phyloP scores from a whole-genome alignment of 805 yeast genomes.

The Metschnikowia cubensis region DNA sequence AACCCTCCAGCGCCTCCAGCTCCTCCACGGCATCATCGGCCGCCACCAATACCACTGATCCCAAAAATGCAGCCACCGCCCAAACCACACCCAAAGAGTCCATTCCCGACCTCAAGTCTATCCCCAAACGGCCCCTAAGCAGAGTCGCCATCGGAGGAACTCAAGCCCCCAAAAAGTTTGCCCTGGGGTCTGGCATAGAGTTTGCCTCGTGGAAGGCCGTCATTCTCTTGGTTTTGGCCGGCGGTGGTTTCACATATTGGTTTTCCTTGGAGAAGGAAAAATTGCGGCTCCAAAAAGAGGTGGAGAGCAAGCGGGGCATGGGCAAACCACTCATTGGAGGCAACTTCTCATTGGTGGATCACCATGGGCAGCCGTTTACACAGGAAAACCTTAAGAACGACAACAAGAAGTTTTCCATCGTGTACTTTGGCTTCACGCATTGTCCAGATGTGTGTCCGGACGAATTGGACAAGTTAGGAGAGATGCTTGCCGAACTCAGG shows the following conservation, averaged over 20 bases:
- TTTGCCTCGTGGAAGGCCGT: slow-evolving; percentile 86
- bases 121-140: slow-evolving; percentile 60
- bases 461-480: slow-evolving; percentile 87
- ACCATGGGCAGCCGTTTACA: slow-evolving; percentile 69
- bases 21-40: not conserved
- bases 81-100: not conserved
- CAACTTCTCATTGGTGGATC: slow-evolving; percentile 69
- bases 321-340: slow-evolving; percentile 96
- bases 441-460: slow-evolving; percentile 99
- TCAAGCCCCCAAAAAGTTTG: slow-evolving; percentile 30
- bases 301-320: slow-evolving; percentile 78
- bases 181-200: slow-evolving; percentile 50
- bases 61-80: not conserved
- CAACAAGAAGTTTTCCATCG: slow-evolving; percentile 60
- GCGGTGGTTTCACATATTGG: slow-evolving; percentile 66
- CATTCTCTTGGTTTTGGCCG: slow-evolving; percentile 59
- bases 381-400: slow-evolving; percentile 66
- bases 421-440: slow-evolving; percentile 96
- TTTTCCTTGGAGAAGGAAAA: slow-evolving; percentile 76
- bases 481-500: slow-evolving; percentile 61
- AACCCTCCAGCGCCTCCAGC: not conserved
- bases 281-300: slow-evolving; percentile 68
- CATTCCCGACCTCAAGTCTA: not conserved
- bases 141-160: slow-evolving; percentile 74
- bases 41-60: not conserved